Percentiles rank a stretch among this genome's conserved stretches.
Conservation (phyloP, 228 moss, liverwort and hornwort species). For the Sphagnum magellanicum region DNA sequence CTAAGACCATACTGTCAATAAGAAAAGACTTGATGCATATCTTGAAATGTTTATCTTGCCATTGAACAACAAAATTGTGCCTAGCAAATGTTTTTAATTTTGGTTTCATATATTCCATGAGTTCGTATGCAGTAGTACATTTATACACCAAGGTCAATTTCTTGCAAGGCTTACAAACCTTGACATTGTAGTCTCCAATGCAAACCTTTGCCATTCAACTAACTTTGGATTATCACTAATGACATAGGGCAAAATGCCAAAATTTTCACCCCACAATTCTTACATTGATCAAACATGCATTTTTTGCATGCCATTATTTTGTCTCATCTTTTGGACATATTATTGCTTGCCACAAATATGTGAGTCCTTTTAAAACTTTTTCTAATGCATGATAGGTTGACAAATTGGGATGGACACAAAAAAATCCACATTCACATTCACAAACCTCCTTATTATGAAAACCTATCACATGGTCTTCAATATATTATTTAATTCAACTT, state of each 20-base stretch:
- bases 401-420: not conserved
- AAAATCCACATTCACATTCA: not conserved
- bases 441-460: not conserved
- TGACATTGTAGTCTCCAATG: not conserved
- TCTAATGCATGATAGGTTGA: not conserved
- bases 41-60: slow-evolving; percentile 1
- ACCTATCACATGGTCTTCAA: not conserved
- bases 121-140: too few relatives aligned
- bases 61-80: not conserved
- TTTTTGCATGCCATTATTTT: not conserved
- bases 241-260: not conserved
- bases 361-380: not conserved
- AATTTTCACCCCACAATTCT: not conserved
- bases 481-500: not conserved
- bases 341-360: not conserved
- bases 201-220: not conserved
- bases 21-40: not conserved
- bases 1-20: not conserved
- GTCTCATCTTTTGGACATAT: not conserved
- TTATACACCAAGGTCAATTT: not conserved
- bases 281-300: not conserved
- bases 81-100: not conserved
- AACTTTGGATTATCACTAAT: not conserved
- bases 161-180: not conserved
- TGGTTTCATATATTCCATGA: not conserved